Base-by-base conservation (phyloP, 306 rosid species). In the Acmispon strigosus region DNA sequence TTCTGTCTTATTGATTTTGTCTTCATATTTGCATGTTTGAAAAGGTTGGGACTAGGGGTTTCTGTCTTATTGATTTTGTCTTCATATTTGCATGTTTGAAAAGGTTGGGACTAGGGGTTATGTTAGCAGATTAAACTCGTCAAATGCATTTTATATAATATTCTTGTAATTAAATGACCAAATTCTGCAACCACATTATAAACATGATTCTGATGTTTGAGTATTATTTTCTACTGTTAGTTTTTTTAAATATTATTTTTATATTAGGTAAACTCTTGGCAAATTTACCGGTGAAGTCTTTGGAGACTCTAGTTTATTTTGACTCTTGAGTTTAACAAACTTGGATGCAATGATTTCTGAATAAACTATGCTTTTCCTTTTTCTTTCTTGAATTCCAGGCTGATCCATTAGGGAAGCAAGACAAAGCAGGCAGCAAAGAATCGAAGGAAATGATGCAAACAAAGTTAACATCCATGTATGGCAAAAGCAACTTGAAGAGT, bases 371-470 rank as follows among this genome's bases (percentile, higher is more conserved):
- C 43, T 15, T 69, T 32, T 32, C 37, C 37, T 32, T 32, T 32
- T 32, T 5, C 37, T 5, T 32, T 32, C 37, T 32, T 32, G 37
- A 54, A 8, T 53, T 52, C 52, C 62, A 87, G 97, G 88, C 65
- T 53, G 80, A 82, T 72, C 86, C 53, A 37, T 17, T 47, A 72
- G 82, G 79, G 79, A 86, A 74, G 80, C 82, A 48, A 61, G 85
- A 79, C 50, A 82, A 76, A 45, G 37, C 77, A 69, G 61, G 76
- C 48, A 64, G 32, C 69, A 81, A 66, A 72, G 75, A 75, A 18
- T 71, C 80, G 4, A 85, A 87, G 81, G 81, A 65, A 78, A 49
- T 32, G 71, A 59, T 68, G 66, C 92, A 91, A 77, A 62, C 87
- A 6, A 91, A 84, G 76, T 72, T 80, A 68, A 66, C 86, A 47